These are phyloP conservation scores for Streptanthus diversifolius DNA, from an alignment of 345 rosid genomes.

Conservation along the genomic window DNA sequence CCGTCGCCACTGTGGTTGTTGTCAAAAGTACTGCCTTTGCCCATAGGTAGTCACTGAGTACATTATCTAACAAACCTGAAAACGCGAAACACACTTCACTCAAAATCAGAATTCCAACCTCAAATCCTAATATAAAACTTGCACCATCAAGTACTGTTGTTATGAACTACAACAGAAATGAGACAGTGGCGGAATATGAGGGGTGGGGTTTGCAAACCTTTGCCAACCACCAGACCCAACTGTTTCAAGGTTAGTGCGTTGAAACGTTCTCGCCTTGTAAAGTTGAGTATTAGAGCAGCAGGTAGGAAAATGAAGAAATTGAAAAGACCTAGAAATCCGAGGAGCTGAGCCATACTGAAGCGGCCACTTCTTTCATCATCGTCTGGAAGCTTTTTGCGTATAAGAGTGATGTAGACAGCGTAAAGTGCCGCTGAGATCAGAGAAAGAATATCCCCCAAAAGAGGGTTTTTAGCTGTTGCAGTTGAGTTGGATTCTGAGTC, in stretches of 20 bases:
- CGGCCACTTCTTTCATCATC: slow-evolving; percentile 71
- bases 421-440: slow-evolving; percentile 73
- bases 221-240: slow-evolving; percentile 73
- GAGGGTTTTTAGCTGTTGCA: slow-evolving; percentile 57
- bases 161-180: neutral
- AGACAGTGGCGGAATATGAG: neutral
- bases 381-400: slow-evolving; percentile 74
- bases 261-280: slow-evolving; percentile 68
- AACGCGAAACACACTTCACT: neutral
- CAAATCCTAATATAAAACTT: neutral
- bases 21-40: slow-evolving; percentile 91
- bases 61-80: slow-evolving; percentile 85
- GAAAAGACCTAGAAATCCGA: slow-evolving; percentile 84
- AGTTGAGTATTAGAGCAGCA: slow-evolving; percentile 58
- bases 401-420: slow-evolving; percentile 84
- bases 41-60: slow-evolving; percentile 91
- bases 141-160: too few relatives aligned
- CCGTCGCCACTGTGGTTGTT: slow-evolving; percentile 88
- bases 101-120: neutral
- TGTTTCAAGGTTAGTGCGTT: slow-evolving; percentile 57
- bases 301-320: slow-evolving; percentile 79
- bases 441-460: slow-evolving; percentile 78
- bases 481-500: slow-evolving; percentile 53
- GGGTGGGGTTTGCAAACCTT: slow-evolving; percentile 46
- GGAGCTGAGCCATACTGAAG: slow-evolving; percentile 89